Conservation (phyloP, 257 asterid species). For the Nicotiana knightiana region DNA sequence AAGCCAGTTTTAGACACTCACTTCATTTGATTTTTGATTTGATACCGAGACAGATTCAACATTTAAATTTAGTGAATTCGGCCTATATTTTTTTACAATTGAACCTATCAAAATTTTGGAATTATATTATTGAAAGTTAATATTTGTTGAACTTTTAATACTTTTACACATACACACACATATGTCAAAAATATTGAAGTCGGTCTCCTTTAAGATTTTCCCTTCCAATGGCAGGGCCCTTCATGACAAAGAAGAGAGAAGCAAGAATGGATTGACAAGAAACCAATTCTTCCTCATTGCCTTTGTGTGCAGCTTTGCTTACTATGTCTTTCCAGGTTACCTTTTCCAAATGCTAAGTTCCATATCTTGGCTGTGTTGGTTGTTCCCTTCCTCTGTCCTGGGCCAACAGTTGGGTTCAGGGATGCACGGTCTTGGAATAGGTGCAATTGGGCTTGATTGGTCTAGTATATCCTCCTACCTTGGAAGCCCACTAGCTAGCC, state of each 20-base stretch:
- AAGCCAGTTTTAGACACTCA: neutral
- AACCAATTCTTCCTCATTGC: slow-evolving; percentile 88
- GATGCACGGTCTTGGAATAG: slow-evolving; percentile 83
- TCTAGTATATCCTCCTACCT: slow-evolving; percentile 84
- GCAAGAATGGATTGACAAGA: slow-evolving; percentile 57
- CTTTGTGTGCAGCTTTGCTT: slow-evolving; percentile 78
- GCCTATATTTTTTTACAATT: neutral
- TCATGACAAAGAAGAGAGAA: slow-evolving; percentile 79
- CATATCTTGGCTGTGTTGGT: slow-evolving; percentile 91
- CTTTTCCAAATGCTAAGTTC: slow-evolving; percentile 79
- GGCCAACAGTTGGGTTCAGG: slow-evolving; percentile 96
- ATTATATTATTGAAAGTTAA: neutral
- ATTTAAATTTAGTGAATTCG: neutral
- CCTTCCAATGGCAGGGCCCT: slow-evolving; percentile 59
- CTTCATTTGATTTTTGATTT: no score
- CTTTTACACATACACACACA: neutral
- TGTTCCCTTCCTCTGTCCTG: slow-evolving; percentile 60
- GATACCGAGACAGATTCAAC: no score
- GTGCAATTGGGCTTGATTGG: slow-evolving; percentile 95
- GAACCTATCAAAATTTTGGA: neutral
- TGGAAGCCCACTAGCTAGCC: slow-evolving; percentile 97
- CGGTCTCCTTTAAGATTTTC: neutral
- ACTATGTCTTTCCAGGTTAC: slow-evolving; percentile 89
- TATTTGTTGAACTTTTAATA: neutral
- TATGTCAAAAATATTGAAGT: neutral